Percentiles rank a stretch among this genome's conserved stretches.
Conservation (phyloP, 805 yeast species). For the Dipodascus geniculatus region DNA sequence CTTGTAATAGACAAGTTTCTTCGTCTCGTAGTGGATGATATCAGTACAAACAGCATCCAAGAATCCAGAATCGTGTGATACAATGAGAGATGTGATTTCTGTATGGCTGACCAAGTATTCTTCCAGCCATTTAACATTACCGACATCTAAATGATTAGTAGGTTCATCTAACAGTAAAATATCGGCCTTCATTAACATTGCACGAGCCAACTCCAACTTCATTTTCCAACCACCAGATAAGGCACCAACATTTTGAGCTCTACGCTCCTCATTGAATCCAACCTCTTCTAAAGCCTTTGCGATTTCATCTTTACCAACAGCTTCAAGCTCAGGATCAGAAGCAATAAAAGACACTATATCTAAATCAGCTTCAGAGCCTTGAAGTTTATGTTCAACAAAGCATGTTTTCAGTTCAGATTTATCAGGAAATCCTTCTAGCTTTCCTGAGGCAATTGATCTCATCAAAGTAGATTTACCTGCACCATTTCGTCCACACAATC, state of each 20-base stretch:
- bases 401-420: constrained; percentile 79
- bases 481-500: constrained; percentile 97
- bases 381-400: constrained; percentile 93
- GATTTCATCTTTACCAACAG: constrained; percentile 58
- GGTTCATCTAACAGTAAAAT: constrained; percentile 93
- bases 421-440: constrained; percentile 94
- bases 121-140: constrained; percentile 87
- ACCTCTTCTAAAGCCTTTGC: constrained; percentile 66
- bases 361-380: constrained; percentile 88
- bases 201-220: constrained; percentile 96
- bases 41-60: constrained; percentile 93
- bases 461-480: constrained; percentile 96
- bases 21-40: constrained; percentile 91
- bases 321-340: constrained; percentile 67
- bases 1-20: constrained; percentile 87
- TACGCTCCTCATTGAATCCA: constrained; percentile 85
- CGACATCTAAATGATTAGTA: constrained; percentile 93
- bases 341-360: constrained; percentile 82
- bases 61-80: constrained; percentile 96
- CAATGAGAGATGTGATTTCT: constrained; percentile 86
- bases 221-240: constrained; percentile 99
- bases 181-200: constrained; percentile 96
- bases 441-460: constrained; percentile 95
- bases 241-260: constrained; percentile 85
- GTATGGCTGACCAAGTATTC: constrained; percentile 74